These are phyloP conservation scores for Pseudogymnoascus sp. DNA, from an alignment of 2,329 filamentous ascomycete genomes.

Conservation along the genomic window DNA sequence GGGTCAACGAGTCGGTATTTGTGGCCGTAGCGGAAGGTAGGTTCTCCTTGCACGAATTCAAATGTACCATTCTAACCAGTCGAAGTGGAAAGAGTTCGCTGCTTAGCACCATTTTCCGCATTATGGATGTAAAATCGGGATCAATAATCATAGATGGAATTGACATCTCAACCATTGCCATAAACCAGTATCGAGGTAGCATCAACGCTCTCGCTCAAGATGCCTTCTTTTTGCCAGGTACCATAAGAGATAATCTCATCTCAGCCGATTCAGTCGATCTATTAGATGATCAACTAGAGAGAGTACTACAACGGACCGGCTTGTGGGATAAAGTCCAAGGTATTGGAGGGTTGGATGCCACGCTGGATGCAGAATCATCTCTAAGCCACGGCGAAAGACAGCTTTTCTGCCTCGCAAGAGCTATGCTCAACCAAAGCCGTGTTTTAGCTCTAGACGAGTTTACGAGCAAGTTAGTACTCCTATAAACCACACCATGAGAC, in stretches of 20 bases:
- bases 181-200: conserved; percentile 31
- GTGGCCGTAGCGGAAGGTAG: conserved; percentile 40
- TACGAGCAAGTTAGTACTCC: conserved; percentile 7
- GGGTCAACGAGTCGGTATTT: conserved; percentile 42
- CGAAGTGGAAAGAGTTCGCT: conserved; percentile 36
- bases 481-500: background rate
- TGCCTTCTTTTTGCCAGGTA: conserved; percentile 32
- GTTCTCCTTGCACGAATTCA: background rate
- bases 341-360: conserved; percentile 18
- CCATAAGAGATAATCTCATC: conserved; percentile 19
- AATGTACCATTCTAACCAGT: conserved; percentile 9
- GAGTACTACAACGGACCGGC: background rate
- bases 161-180: conserved; percentile 31
- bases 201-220: conserved; percentile 37
- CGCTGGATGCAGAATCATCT: conserved; percentile 34
- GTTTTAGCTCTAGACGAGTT: conserved; percentile 2
- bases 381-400: conserved; percentile 48
- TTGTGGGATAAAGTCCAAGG: conserved; percentile 15
- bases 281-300: background rate
- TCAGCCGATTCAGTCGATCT: background rate
- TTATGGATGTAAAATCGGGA: conserved; percentile 36
- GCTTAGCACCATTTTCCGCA: conserved; percentile 38
- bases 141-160: conserved; percentile 35
- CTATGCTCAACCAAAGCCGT: conserved; percentile 36
- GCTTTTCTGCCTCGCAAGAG: conserved; percentile 53